Evolutionary conservation across 768 basidiomycete species (phyloP).

Genomic region (Kwoniella shandongensis): DNA sequence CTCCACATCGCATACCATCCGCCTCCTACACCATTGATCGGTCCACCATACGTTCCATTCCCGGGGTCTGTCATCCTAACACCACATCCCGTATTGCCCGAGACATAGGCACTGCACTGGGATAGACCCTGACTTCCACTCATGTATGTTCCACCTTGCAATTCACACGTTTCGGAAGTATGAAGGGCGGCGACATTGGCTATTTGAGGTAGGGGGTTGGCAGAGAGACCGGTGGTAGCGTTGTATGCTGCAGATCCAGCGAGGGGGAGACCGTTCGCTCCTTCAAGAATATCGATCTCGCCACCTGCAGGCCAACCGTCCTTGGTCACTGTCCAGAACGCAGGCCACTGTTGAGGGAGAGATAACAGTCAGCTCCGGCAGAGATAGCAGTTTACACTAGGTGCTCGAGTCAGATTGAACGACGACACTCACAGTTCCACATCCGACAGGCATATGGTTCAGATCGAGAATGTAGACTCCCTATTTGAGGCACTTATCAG

Average conservation of each 20-base stretch:
- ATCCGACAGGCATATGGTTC: conserved; percentile 52
- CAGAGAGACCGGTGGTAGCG: conserved; percentile 22
- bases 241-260: conserved; percentile 38
- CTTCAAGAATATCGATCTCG: conserved; percentile 53
- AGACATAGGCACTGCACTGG: conserved; percentile 48
- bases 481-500: conserved; percentile 19
- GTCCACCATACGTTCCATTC: conserved; percentile 34
- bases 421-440: conserved; percentile 46
- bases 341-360: conserved; percentile 45
- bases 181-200: conserved; percentile 41
- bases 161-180: conserved; percentile 28
- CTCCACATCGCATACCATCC: conserved; percentile 61
- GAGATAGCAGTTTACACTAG: too few species aligned
- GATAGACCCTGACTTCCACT: conserved; percentile 36
- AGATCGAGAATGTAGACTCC: conserved; percentile 53
- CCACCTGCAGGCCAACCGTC: conserved; percentile 50
- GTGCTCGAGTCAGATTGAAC: too few species aligned
- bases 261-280: conserved; percentile 46
- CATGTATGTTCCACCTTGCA: conserved; percentile 28
- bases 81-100: conserved; percentile 67
- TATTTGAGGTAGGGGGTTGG: conserved; percentile 13
- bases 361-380: not conserved
- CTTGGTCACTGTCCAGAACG: conserved; percentile 50
- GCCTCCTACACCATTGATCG: conserved; percentile 56
- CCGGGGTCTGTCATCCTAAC: conserved; percentile 49